phyloP scores from a whole-genome alignment of 139 green algal genomes.

The Choricystis sp. region DNA sequence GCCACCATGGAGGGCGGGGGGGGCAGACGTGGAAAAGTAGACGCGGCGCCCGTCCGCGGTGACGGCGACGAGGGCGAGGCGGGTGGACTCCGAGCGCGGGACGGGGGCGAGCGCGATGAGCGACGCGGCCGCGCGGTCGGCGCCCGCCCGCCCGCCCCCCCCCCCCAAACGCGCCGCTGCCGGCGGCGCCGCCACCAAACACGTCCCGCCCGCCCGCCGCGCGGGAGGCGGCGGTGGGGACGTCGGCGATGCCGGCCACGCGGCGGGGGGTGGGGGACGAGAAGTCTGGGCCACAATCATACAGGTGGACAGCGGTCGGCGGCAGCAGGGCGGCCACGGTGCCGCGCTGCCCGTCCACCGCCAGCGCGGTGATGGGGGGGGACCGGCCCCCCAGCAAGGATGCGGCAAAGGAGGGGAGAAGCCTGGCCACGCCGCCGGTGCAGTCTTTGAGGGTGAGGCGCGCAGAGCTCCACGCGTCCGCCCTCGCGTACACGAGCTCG shows the following conservation, averaged over 20 bases:
- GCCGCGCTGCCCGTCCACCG: conserved; percentile 56
- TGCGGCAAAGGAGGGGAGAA: conserved; percentile 50
- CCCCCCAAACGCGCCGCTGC: no score
- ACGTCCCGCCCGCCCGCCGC: conserved; percentile 26
- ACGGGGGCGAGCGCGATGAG: conserved; percentile 63
- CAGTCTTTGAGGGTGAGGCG: conserved; percentile 10
- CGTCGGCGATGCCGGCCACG: conserved; percentile 52
- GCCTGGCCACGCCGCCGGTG: conserved; percentile 35
- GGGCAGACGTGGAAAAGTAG: conserved; percentile 49
- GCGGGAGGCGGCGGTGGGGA: conserved; percentile 11
- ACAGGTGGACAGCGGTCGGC: no score
- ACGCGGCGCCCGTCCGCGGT: conserved; percentile 67
- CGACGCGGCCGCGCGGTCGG: conserved; percentile 31
- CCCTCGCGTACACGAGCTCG: conserved; percentile 63
- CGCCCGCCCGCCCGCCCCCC: no score
- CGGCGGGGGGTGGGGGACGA: conserved; percentile 30
- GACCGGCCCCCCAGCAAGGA: conserved; percentile 30
- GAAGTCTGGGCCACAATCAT: not conserved
- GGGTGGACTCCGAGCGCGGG: conserved; percentile 9
- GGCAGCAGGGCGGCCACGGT: conserved; percentile 25
- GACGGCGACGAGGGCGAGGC: conserved; percentile 67
- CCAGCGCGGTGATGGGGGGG: conserved; percentile 19
- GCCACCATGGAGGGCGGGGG: not conserved
- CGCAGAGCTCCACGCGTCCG: conserved; percentile 42
- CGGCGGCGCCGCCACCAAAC: conserved; percentile 36